Percentiles rank a stretch among this genome's conserved stretches.
Evolutionary conservation across 169 alveolate species (phyloP).

Genomic region (Babesia gibsoni): DNA sequence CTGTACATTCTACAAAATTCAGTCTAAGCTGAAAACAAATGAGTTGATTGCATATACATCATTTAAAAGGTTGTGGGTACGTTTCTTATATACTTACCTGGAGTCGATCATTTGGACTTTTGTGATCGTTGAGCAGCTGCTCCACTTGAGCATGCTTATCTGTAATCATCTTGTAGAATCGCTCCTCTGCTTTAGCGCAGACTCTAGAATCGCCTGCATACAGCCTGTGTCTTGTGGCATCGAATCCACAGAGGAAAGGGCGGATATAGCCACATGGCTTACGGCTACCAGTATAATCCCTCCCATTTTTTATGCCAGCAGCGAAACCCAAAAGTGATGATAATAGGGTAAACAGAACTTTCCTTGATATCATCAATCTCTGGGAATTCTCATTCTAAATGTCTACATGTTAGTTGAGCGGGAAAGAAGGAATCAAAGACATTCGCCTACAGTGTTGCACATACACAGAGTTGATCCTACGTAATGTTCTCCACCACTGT

Average conservation of each 20-base stretch:
- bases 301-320: neutral
- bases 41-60: constrained; percentile 6
- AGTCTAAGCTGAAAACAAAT: constrained; percentile 62
- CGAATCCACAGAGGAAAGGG: neutral
- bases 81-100: constrained; percentile 28
- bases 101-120: constrained; percentile 36
- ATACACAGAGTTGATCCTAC: too few relatives aligned
- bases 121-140: constrained; percentile 28
- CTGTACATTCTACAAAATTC: constrained; percentile 71
- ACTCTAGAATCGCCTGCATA: constrained; percentile 31
- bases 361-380: neutral
- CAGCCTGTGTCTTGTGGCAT: neutral
- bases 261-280: neutral
- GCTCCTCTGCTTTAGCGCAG: constrained; percentile 32
- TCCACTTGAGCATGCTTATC: constrained; percentile 54
- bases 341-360: neutral
- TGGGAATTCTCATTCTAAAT: too few relatives aligned
- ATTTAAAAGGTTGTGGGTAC: neutral
- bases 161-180: constrained; percentile 52
- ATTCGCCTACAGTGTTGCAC: too few relatives aligned
- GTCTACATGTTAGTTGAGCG: too few relatives aligned
- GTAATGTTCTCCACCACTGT: too few relatives aligned
- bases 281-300: neutral
- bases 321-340: neutral
- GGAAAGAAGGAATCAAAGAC: too few relatives aligned